These are phyloP conservation scores for Vaccinium vitisidaea DNA, from an alignment of 148 eudicot genomes.

Conservation along the genomic window DNA sequence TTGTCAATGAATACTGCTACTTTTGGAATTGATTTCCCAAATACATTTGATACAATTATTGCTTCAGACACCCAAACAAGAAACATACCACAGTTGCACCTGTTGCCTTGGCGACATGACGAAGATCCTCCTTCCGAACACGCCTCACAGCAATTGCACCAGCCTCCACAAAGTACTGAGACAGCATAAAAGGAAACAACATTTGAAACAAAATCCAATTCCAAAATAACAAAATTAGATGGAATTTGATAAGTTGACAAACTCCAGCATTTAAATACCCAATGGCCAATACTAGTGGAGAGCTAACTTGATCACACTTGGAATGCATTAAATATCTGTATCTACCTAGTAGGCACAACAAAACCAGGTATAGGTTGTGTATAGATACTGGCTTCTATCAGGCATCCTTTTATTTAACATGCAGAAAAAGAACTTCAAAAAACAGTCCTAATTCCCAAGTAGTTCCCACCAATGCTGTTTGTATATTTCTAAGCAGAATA, in stretches of 20 bases:
- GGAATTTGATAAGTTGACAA: background rate
- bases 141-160: slow-evolving; percentile 98
- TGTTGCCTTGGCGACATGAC: slow-evolving; percentile 98
- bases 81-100: slow-evolving; percentile 86
- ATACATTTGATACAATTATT: background rate
- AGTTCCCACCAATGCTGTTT: background rate
- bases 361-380: background rate
- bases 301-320: slow-evolving; percentile 5
- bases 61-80: slow-evolving; percentile 3
- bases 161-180: slow-evolving; percentile 95
- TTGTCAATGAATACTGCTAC: background rate
- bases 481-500: background rate
- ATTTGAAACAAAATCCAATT: background rate
- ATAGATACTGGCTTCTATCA: background rate
- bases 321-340: background rate
- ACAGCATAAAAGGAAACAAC: background rate
- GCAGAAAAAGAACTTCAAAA: background rate
- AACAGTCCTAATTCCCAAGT: background rate
- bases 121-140: slow-evolving; percentile 88
- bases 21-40: too few relatives aligned
- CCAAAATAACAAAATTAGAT: background rate
- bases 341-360: background rate
- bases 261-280: background rate
- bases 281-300: background rate
- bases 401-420: background rate